Conservation (phyloP, 129 eudicot genomes). For the Rutidosis leptorrhynchoides region DNA sequence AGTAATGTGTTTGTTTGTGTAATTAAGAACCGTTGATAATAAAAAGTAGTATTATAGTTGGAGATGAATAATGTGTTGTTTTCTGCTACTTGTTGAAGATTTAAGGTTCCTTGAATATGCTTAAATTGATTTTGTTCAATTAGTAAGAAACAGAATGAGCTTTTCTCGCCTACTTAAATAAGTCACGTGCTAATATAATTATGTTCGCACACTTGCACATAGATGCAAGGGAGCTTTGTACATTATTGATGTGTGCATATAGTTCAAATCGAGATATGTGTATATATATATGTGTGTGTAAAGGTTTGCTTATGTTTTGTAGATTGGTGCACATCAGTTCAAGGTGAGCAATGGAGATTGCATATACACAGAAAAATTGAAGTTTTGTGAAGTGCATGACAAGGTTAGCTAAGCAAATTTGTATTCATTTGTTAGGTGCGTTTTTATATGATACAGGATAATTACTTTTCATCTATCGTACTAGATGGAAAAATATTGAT, state of each 20-base stretch:
- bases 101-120: not conserved
- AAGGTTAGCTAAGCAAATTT: slow-evolving; percentile 56
- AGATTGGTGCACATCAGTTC: slow-evolving; percentile 97
- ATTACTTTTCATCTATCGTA: not conserved
- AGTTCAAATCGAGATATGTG: not conserved
- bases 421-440: not conserved
- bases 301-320: slow-evolving; percentile 19
- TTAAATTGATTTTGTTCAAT: not conserved
- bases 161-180: not conserved
- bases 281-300: not conserved
- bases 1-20: slow-evolving; percentile 4
- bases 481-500: not conserved
- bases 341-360: slow-evolving; percentile 98
- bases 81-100: not conserved
- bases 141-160: not conserved
- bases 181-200: not conserved
- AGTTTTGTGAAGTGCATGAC: slow-evolving; percentile 82
- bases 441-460: not conserved
- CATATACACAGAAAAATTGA: slow-evolving; percentile 64
- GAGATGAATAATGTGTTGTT: not conserved
- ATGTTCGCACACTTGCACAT: not conserved
- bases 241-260: not conserved
- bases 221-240: not conserved
- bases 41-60: not conserved
- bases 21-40: not conserved